These are phyloP conservation scores for Thermomucor indicae-seudaticae DNA, from an alignment of 371 early-diverging fungal genomes.

Conservation along the genomic window DNA sequence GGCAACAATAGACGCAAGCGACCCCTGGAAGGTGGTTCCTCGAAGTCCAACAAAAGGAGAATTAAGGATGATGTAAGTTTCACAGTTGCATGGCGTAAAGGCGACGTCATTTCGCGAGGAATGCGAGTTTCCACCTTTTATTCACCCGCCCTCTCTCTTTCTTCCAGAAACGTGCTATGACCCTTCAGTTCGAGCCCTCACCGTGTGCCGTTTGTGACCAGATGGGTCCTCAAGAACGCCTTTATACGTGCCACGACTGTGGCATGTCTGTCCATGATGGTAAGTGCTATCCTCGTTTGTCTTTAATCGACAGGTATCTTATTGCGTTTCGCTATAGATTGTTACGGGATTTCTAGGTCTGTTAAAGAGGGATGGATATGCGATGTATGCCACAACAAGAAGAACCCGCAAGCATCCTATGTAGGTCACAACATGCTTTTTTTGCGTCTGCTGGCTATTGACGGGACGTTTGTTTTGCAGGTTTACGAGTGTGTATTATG, in stretches of 20 bases:
- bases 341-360: slow-evolving; percentile 34
- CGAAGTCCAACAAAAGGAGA: no score
- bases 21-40: background rate
- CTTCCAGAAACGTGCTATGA: background rate
- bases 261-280: slow-evolving; percentile 62
- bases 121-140: background rate
- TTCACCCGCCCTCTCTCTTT: background rate
- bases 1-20: background rate
- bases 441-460: background rate
- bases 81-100: background rate
- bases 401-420: slow-evolving; percentile 54
- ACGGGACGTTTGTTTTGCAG: slow-evolving; percentile 25
- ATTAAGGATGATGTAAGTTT: background rate
- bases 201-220: slow-evolving; percentile 58
- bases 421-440: slow-evolving; percentile 10
- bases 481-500: slow-evolving; percentile 63
- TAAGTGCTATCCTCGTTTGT: slow-evolving; percentile 8
- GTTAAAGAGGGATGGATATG: slow-evolving; percentile 50
- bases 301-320: background rate
- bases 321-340: slow-evolving; percentile 23
- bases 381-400: slow-evolving; percentile 57
- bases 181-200: background rate
- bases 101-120: background rate
- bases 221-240: slow-evolving; percentile 15
- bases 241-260: slow-evolving; percentile 59